Evolutionary conservation across 805 yeast species (phyloP).

Genomic region (Saturnispora halmiae): DNA sequence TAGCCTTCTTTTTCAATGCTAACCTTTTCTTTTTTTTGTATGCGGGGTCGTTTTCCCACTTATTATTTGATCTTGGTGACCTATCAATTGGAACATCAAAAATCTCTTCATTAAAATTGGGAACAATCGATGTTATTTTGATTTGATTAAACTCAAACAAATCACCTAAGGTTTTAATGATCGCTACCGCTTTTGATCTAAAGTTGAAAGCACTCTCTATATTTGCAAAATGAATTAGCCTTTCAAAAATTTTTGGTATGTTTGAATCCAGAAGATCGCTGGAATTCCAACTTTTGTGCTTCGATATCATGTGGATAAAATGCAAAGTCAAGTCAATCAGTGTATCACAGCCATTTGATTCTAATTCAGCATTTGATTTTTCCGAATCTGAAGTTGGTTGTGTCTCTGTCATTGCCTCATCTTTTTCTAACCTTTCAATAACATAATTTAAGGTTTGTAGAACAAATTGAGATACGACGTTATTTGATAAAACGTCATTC

Average conservation of each 20-base stretch:
- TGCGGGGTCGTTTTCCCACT: constrained; percentile 29
- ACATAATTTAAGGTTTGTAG: constrained; percentile 39
- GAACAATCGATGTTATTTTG: neutral
- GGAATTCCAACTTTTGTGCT: constrained; percentile 8
- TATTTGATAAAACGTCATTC: constrained; percentile 44
- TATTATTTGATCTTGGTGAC: constrained; percentile 7
- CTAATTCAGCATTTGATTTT: constrained; percentile 12
- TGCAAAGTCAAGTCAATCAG: constrained; percentile 54
- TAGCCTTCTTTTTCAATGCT: constrained; percentile 63
- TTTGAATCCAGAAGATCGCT: constrained; percentile 3
- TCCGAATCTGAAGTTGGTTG: neutral
- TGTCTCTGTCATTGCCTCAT: neutral
- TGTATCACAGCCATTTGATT: constrained; percentile 35
- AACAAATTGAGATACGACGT: constrained; percentile 45
- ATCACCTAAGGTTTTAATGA: constrained; percentile 5
- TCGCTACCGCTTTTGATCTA: constrained; percentile 3
- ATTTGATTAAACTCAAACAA: constrained; percentile 2
- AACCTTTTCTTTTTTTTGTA: constrained; percentile 51
- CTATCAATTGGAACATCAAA: constrained; percentile 11
- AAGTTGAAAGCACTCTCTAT: constrained; percentile 5
- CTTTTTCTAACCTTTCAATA: constrained; percentile 3
- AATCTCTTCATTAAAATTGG: constrained; percentile 11
- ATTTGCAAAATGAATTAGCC: constrained; percentile 5
- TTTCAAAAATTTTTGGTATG: constrained; percentile 2
- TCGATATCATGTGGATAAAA: constrained; percentile 50